These are phyloP conservation scores for Trichocomaceae sp. DNA, from an alignment of 2,329 filamentous ascomycete species.

Conservation along the genomic window DNA sequence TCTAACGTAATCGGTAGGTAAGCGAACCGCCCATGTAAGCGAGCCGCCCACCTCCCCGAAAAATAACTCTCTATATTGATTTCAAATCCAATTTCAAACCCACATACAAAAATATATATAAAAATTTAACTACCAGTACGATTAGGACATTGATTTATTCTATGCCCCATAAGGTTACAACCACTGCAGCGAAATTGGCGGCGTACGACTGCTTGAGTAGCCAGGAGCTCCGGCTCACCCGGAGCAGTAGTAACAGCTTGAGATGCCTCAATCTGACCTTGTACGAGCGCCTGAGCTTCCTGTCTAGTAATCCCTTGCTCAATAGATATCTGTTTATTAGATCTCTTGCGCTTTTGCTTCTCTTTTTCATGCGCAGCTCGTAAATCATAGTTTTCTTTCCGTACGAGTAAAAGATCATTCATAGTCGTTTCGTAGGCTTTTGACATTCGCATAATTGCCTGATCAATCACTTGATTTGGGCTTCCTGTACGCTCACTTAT, in stretches of 20 bases:
- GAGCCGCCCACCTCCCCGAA: background rate
- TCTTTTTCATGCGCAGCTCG: no score
- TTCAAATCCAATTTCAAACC: conserved; percentile 1
- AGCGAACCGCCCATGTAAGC: background rate
- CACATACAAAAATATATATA: conserved; percentile 6
- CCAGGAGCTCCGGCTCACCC: background rate
- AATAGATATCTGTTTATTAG: no score
- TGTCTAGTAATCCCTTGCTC: background rate
- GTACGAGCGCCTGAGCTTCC: background rate
- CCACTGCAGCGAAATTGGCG: no score
- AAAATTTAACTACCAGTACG: conserved; percentile 6
- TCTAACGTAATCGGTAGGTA: background rate
- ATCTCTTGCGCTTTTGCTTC: no score
- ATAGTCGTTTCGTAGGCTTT: no score
- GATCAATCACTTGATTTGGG: no score
- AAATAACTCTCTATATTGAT: background rate
- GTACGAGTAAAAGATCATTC: no score
- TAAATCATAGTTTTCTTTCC: no score
- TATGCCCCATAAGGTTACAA: no score
- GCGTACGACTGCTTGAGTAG: background rate
- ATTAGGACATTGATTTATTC: conserved; percentile 1
- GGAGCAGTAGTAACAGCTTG: background rate
- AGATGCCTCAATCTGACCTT: background rate
- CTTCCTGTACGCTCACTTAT: no score
- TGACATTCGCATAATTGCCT: no score